Base-by-base conservation (phyloP, 192 early-diverging fungal genomes). In the Backusella liffmaniae region DNA sequence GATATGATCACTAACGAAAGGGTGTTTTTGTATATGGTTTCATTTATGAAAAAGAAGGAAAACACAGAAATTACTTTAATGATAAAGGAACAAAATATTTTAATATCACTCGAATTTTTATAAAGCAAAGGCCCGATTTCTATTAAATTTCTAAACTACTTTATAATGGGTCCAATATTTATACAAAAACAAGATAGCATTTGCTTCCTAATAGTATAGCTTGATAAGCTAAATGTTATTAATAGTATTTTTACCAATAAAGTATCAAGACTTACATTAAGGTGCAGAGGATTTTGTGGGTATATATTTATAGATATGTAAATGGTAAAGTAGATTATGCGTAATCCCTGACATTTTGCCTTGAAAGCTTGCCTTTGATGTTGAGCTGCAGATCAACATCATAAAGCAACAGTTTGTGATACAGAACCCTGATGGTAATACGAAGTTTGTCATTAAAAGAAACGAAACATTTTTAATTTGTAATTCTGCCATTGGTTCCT, bases 171-270 rank as follows among this genome's bases (percentile, higher is more conserved):
- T 56, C 23, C 1, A 62, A 29, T 62, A 29, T 26, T 62, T 62
- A 62, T 62, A 62, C 8, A 62, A n/a, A 62, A 29, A 62, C 3
- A 29, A 29, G 26, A 12, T 12, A 62, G 12, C 6, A 29, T 3
- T 10, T 62, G 9, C 56, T 62, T 62, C 26, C 23, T 12, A 62
- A 62, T 62, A 4, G 23, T 13, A 62, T 12, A 26, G 10, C 12
- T 62, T 26, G 56, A 62, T 62, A 9, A 62, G 56, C 10, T 29
- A 62, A 62, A 62, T 62, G 56, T 62, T 62, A 62, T 62, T 26
- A 62, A 62, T 62, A 62, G 56, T 13, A 62, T 62, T 29, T 29
- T 62, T 62, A 29, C 56, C 56, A 62, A 62, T 62, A 62, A 62
- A 62, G 56, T 23, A 62, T 62, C 10, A 29, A 29, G 10, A 62